A percentile compares a stretch with the other conserved stretches of the same genome.
These are phyloP conservation scores for Volvariella volvacea DNA, from an alignment of 1,284 basidiomycete species.

Conservation along the genomic window DNA sequence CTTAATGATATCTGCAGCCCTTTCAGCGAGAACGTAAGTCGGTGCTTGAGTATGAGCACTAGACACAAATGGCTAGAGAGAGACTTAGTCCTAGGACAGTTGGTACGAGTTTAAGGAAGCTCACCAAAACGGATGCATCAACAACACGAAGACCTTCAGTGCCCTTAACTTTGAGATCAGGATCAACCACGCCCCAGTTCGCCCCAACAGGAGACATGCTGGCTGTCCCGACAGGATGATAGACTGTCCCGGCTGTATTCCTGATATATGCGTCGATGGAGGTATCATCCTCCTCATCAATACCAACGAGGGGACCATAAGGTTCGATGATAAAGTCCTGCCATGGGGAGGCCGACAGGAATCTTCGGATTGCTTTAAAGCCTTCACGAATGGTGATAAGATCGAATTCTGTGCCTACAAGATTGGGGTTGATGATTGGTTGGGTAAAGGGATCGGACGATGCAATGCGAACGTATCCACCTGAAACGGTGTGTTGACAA, in stretches of 20 bases:
- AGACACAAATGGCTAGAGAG: conserved; percentile 21
- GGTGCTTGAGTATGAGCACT: conserved; percentile 27
- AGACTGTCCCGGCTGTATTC: conserved; percentile 25
- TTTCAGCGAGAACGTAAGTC: conserved; percentile 28
- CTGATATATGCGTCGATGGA: conserved; percentile 28
- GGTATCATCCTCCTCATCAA: conserved; percentile 24
- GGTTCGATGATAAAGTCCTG: conserved; percentile 25
- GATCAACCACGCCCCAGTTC: conserved; percentile 33
- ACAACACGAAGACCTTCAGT: conserved; percentile 34
- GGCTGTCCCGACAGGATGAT: conserved; percentile 33
- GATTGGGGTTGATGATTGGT: conserved; percentile 34
- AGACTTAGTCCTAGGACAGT: too few relatives aligned
- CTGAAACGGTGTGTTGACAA: conserved; percentile 14
- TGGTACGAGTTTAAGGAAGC: not conserved
- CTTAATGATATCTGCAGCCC: conserved; percentile 27
- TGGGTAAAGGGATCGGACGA: conserved; percentile 28
- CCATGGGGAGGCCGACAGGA: conserved; percentile 25
- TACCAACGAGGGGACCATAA: conserved; percentile 12
- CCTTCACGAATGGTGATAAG: conserved; percentile 24
- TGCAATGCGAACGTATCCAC: conserved; percentile 23
- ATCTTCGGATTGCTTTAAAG: conserved; percentile 22
- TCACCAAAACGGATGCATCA: conserved; percentile 31
- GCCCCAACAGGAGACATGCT: conserved; percentile 24
- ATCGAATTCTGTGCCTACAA: conserved; percentile 34
- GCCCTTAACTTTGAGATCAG: conserved; percentile 36